Conservation (phyloP, 1,139 yeast species). For the Sugiyamaella sp. region DNA sequence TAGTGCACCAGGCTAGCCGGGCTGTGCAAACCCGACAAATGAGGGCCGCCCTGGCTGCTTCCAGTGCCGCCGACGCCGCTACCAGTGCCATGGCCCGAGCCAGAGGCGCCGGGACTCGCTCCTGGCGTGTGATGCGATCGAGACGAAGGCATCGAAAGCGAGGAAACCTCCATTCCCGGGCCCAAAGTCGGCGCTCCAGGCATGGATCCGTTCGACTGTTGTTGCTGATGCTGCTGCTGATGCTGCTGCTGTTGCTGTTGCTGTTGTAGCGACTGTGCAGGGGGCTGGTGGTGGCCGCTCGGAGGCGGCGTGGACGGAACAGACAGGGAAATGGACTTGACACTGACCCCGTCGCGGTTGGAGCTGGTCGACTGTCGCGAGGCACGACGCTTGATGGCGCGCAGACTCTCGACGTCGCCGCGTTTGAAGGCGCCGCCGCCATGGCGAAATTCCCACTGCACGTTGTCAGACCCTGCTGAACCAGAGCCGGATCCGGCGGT, state of each 20-base stretch:
- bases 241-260: slow-evolving; percentile 12
- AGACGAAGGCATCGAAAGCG: background rate
- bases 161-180: slow-evolving; percentile 12
- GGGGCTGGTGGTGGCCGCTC: slow-evolving; percentile 16
- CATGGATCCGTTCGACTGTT: slow-evolving; percentile 14
- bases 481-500: slow-evolving; percentile 34
- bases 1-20: slow-evolving; percentile 6
- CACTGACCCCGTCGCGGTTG: slow-evolving; percentile 37
- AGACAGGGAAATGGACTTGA: slow-evolving; percentile 38
- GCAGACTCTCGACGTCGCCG: slow-evolving; percentile 68
- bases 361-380: slow-evolving; percentile 41
- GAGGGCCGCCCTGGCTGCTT: background rate
- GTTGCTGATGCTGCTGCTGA: slow-evolving; percentile 13
- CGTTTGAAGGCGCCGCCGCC: slow-evolving; percentile 75
- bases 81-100: background rate
- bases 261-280: slow-evolving; percentile 16
- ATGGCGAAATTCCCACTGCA: slow-evolving; percentile 87
- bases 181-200: slow-evolving; percentile 5
- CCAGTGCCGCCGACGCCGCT: background rate
- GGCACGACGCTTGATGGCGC: slow-evolving; percentile 67
- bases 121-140: slow-evolving; percentile 13
- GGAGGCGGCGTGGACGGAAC: slow-evolving; percentile 37
- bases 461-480: slow-evolving; percentile 33
- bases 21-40: slow-evolving; percentile 8
- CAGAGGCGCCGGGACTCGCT: slow-evolving; percentile 6